phyloP scores from a whole-genome alignment of 331 rosid species.

The Acacia pycnantha region DNA sequence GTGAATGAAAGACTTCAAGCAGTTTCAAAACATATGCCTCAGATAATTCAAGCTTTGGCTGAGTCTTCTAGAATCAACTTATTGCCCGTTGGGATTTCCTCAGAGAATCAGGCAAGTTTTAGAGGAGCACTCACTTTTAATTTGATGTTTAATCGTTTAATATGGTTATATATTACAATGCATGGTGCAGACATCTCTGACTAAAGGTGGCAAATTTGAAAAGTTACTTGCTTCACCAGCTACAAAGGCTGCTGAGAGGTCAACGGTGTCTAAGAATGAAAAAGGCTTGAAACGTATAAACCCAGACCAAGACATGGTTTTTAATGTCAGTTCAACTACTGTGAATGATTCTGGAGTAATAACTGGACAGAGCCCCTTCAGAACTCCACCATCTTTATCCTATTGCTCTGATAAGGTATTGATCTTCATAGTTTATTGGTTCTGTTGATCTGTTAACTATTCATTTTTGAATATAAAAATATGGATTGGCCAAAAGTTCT shows the following conservation, averaged over 20 bases:
- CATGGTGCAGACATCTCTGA: slow-evolving; percentile 47
- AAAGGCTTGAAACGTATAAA: slow-evolving; percentile 55
- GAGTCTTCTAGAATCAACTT: slow-evolving; percentile 67
- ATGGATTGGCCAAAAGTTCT: not conserved
- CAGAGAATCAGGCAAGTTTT: slow-evolving; percentile 56
- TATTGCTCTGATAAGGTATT: slow-evolving; percentile 69
- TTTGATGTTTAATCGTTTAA: not conserved
- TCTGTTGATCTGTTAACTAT: slow-evolving; percentile 14
- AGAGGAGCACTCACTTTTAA: not conserved
- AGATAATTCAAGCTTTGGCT: slow-evolving; percentile 66
- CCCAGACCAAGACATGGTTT: slow-evolving; percentile 37
- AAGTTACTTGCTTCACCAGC: slow-evolving; percentile 42
- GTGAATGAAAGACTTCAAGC: slow-evolving; percentile 82
- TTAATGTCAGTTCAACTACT: slow-evolving; percentile 25
- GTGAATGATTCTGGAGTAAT: slow-evolving; percentile 32
- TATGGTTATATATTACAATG: slow-evolving; percentile 30
- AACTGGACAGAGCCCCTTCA: slow-evolving; percentile 71
- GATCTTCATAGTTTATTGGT: slow-evolving; percentile 23
- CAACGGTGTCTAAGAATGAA: slow-evolving; percentile 41
- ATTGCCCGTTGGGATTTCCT: slow-evolving; percentile 47
- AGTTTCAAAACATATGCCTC: slow-evolving; percentile 72
- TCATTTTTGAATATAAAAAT: slow-evolving; percentile 1
- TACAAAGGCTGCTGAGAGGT: slow-evolving; percentile 44
- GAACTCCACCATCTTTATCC: slow-evolving; percentile 83
- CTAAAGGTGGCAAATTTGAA: slow-evolving; percentile 47